Evolutionary conservation across 148 eudicot species (phyloP).

Genomic region (Vaccinium vitisidaea): DNA sequence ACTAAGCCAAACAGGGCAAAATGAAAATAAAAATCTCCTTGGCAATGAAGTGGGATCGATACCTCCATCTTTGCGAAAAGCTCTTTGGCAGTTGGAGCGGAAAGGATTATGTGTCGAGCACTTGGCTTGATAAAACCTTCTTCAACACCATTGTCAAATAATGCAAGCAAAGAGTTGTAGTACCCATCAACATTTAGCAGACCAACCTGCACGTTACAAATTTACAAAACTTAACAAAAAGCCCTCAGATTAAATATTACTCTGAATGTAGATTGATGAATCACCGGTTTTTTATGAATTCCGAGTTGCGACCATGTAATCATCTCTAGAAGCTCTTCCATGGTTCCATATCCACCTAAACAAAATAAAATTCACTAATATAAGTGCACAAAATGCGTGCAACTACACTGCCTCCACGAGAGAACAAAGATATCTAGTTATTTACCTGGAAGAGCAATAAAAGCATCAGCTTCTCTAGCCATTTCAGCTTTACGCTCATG

Average conservation of each 20-base stretch:
- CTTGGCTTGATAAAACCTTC: slow-evolving; percentile 93
- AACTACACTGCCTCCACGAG: background rate
- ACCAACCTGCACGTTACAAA: slow-evolving; percentile 54
- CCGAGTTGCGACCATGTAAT: slow-evolving; percentile 98
- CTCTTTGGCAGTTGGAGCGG: slow-evolving; percentile 80
- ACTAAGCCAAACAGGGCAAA: background rate
- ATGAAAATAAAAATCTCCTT: background rate
- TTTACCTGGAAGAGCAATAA: slow-evolving; percentile 94
- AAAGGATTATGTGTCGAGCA: slow-evolving; percentile 69
- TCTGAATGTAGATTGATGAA: slow-evolving; percentile 6
- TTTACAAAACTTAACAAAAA: background rate
- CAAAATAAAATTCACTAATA: slow-evolving; percentile 8
- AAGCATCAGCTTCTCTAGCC: slow-evolving; percentile 91
- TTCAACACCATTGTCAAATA: slow-evolving; percentile 91
- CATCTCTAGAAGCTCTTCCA: slow-evolving; percentile 93
- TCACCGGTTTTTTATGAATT: slow-evolving; percentile 84
- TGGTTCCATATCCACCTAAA: slow-evolving; percentile 95
- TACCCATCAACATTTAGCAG: slow-evolving; percentile 93
- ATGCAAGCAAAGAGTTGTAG: slow-evolving; percentile 70
- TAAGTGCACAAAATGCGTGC: background rate
- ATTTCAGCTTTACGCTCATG: slow-evolving; percentile 96
- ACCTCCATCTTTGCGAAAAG: slow-evolving; percentile 83
- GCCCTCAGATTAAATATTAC: background rate
- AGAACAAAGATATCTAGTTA: background rate
- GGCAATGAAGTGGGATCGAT: background rate